Evolutionary conservation across 1,139 yeast species (phyloP), one percentile per base, ranked within the genome.

Genomic region (Starmera stellimalicola): DNA sequence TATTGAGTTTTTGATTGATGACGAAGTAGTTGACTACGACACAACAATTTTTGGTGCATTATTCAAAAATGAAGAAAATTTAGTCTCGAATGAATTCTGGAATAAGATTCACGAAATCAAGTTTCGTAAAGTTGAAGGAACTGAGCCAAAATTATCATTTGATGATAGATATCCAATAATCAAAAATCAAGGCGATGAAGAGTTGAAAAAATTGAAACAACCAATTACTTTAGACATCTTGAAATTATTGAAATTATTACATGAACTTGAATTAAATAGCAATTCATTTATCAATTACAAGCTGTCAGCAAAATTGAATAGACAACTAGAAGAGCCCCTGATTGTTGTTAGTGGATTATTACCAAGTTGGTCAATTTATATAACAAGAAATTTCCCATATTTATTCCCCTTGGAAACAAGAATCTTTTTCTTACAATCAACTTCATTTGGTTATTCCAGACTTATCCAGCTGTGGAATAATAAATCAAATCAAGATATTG

Each of bases 391-490:
- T 18, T 87, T 70, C 48, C 85, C 95, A 9, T 91, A 88, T 48
- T 55, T 91, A 33, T 85, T 84, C 51, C 96, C 97, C 0, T 62
- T 88, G 36, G 94, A 80, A 38, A 75, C 93, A 0, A 68, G 97
- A 39, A 65, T 82, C 30, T 72, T 76, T 43, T 87, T 84, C 50
- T 58, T 91, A 38, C 93, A 83, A 46, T 78, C 91, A 5, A 84
- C 95, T 0, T 87, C 97, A 0, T 88, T 84, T 63, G 97, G 97
- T 0, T 81, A 83, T 54, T 84, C 94, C 1, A 68, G 97, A 39
- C 63, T 84, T 32, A 81, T 91, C 41, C 80, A 79, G 40, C 69
- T 77, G 34, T 85, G 95, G 95, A 84, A 77, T 49, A 49, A 60
- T 3, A 62, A 73, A 41, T 63, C 74, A 1, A 65, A 61, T 29